Evolutionary conservation across 345 rosid genomes (phyloP), one percentile per base, ranked within the genome.

Genomic region (Citrus australasica): DNA sequence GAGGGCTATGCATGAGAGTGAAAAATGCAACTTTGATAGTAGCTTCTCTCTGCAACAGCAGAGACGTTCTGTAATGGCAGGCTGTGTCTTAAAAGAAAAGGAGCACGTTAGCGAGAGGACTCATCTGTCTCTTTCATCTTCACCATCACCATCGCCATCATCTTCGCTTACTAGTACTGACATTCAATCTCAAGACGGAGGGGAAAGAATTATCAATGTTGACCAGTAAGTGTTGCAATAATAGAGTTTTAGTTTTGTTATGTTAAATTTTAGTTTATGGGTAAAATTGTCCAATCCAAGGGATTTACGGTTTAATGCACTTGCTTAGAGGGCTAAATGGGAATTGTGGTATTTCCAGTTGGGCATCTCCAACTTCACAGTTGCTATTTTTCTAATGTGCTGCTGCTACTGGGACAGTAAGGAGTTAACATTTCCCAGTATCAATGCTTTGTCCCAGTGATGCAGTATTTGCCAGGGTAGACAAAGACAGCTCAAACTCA

Each of bases 191-290:
- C 78, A 69, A 79, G 82, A 78, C 55, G 87, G 84, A 63, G 73
- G 64, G 27, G 84, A 84, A 19, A 82, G 85, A 79, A 79, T 88
- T 62, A 84, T 92, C 88, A 88, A 88, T 74, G 85, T 92, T 5
- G 90, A 87, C 77, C 88, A 88, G 98, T 93, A 83, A 88, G 98
- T 85, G 25, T 70, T 68, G 19, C n/a, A 46, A 14, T 40, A 35
- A 32, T 7, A 17, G 46, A 8, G 32, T 51, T 69, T 46, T 22
- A 30, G 14, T 71, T 5, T 71, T 24, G 32, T 60, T 8, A 17
- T 71, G 24, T 53, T 53, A 71, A 71, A 51, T 30, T 35, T 17
- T 33, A 27, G 14, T 21, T 8, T 8, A 76, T 67, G 73, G 73
- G 55, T 76, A 32, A 53, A 27, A 2, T 55, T 24, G 74, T 68